Evolutionary conservation across 2,329 filamentous ascomycete genomes (phyloP).

Genomic region (Talaromyces piceae): DNA sequence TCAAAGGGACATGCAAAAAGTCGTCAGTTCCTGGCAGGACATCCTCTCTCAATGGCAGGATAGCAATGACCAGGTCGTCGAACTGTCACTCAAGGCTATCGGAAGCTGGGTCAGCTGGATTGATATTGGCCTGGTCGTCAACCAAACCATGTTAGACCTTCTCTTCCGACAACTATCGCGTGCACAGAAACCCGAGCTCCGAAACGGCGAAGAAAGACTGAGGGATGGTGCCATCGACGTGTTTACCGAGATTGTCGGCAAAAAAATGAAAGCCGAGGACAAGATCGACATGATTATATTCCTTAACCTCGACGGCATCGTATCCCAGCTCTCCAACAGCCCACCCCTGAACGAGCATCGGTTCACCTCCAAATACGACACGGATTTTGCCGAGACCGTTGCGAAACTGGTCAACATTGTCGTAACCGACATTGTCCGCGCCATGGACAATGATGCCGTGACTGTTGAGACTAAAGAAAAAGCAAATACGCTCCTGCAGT

Average conservation of each 20-base stretch:
- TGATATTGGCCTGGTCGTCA: conserved; percentile 88
- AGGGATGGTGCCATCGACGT: conserved; percentile 89
- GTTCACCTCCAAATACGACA: conserved; percentile 82
- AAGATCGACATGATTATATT: conserved; percentile 88
- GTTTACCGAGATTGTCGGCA: conserved; percentile 89
- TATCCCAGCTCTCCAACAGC: conserved; percentile 77
- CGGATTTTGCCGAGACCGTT: conserved; percentile 87
- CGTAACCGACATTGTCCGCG: conserved; percentile 77
- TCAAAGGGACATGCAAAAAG: conserved; percentile 77
- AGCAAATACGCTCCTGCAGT: conserved; percentile 73
- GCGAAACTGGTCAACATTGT: conserved; percentile 92
- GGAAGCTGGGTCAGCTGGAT: conserved; percentile 99
- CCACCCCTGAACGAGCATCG: conserved; percentile 71
- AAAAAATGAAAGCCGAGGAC: conserved; percentile 93
- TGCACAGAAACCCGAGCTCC: conserved; percentile 51
- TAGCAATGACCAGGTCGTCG: conserved; percentile 64
- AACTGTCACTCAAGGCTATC: conserved; percentile 84
- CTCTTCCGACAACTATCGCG: conserved; percentile 84
- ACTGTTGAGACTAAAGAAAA: conserved; percentile 60
- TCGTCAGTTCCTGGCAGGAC: conserved; percentile 85
- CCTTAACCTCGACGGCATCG: conserved; percentile 77
- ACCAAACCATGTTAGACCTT: conserved; percentile 75
- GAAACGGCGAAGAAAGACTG: conserved; percentile 70
- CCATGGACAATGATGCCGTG: conserved; percentile 61
- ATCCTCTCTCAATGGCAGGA: conserved; percentile 71